A percentile compares a stretch with the other conserved stretches of the same genome.
Conservation (phyloP, 164 flowering plant genomes). For the Aristolochia californica region DNA sequence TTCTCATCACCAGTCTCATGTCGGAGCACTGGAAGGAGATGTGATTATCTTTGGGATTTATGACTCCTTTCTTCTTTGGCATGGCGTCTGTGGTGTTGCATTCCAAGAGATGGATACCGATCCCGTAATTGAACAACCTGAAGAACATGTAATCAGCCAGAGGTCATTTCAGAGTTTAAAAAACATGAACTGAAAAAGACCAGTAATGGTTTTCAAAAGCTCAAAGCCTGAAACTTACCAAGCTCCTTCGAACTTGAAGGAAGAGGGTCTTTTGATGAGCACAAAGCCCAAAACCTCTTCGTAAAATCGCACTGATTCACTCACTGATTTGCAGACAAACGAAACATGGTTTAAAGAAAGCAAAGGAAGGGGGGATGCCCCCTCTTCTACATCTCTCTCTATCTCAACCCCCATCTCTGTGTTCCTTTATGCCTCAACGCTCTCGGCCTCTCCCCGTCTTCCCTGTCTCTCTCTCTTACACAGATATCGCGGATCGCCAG, state of each 20-base stretch:
- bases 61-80: conserved; percentile 21
- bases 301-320: conserved; percentile 34
- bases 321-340: conserved; percentile 34
- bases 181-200: no score
- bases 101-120: conserved; percentile 70
- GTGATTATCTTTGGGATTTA: conserved; percentile 71
- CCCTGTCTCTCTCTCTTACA: background rate
- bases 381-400: conserved; percentile 5
- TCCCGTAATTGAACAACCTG: conserved; percentile 64
- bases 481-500: background rate
- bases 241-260: conserved; percentile 66
- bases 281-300: conserved; percentile 54
- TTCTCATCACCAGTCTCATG: conserved; percentile 36
- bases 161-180: no score
- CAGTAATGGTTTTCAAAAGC: no score
- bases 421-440: background rate
- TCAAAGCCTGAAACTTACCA: conserved; percentile 27
- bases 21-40: conserved; percentile 72
- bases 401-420: conserved; percentile 3
- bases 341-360: conserved; percentile 59
- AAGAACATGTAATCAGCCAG: background rate
- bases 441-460: background rate
- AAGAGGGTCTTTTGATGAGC: conserved; percentile 58
- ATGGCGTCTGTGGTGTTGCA: conserved; percentile 19
- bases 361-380: conserved; percentile 21